A percentile compares a stretch with the other conserved stretches of the same genome.
phyloP scores from a whole-genome alignment of 2,329 filamentous ascomycete species.

The Dryadomyces quercivorus region DNA sequence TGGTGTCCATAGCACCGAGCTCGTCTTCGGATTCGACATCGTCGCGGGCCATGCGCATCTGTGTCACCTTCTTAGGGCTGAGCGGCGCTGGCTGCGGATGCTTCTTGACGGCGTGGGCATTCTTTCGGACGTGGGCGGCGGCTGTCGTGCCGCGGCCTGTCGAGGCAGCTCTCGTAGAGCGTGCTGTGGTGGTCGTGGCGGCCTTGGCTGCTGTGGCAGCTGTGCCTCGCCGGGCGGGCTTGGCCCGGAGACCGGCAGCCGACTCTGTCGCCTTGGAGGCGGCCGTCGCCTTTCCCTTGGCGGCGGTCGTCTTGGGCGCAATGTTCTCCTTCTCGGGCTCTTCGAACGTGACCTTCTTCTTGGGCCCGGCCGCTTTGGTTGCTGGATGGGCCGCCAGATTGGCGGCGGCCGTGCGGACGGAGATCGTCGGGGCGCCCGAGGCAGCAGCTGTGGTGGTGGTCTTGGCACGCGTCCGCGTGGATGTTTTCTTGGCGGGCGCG shows the following conservation, averaged over 20 bases:
- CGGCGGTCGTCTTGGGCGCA: conserved; percentile 23
- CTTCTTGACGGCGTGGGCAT: conserved; percentile 11
- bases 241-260: conserved; percentile 20
- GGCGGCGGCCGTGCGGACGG: conserved; percentile 25
- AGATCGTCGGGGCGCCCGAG: conserved; percentile 14
- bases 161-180: not conserved
- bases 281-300: conserved; percentile 21
- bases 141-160: not conserved
- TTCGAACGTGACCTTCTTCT: conserved; percentile 53
- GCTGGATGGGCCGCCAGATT: conserved; percentile 15
- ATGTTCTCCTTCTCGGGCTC: conserved; percentile 55
- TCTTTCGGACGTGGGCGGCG: no score
- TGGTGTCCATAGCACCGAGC: conserved; percentile 35
- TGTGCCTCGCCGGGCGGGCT: conserved; percentile 11
- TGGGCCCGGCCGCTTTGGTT: conserved; percentile 30
- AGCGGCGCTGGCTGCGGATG: conserved; percentile 31
- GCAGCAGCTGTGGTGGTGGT: conserved; percentile 20
- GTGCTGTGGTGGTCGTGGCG: conserved; percentile 18
- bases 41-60: conserved; percentile 32
- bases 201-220: conserved; percentile 7
- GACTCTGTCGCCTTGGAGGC: conserved; percentile 10
- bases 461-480: conserved; percentile 19
- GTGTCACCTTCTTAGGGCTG: conserved; percentile 53
- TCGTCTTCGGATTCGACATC: conserved; percentile 47
- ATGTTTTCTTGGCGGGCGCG: conserved; percentile 21